Base-by-base conservation (phyloP, 2,329 filamentous ascomycete genomes). In the Fusarium pseudoanthophilum region DNA sequence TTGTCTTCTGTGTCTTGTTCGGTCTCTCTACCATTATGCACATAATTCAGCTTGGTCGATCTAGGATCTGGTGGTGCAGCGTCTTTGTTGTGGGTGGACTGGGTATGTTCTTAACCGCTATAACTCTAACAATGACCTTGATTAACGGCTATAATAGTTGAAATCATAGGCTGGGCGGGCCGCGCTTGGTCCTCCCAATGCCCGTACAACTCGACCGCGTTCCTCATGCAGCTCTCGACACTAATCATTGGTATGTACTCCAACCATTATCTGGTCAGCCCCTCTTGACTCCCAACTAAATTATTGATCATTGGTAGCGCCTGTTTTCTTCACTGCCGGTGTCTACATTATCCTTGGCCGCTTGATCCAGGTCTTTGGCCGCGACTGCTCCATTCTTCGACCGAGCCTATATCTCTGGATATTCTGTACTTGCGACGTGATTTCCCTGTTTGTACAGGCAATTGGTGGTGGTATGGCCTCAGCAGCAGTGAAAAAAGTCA, bases 251-350 rank as follows among this genome's bases (percentile, higher is more conserved):
- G 51, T 53, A 37, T 21, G 32, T 3, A 11, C 6, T 52, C 16
- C 11, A 10, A 4, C 4, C 6, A 15, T 36, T 5, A 5, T 15
- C 18, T 8, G 6, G 8, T 2, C 7, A 8, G 20, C 10, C 13
- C 18, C 3, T 16, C 10, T 21, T 5, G 4, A 11, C 9, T 15
- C 2, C 11, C 20, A 1, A 5, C 6, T 9, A 11, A 11, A 3
- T 5, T 6, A 37, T 24, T 53, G 9, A 28, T 9, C 2, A 26
- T 21, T 11, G 1, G 1, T 26, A 53, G 51, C 51, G 4, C 51
- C 34, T 9, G 34, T 53, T 4, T 53, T 53, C 51, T 21, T 18
- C 20, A 53, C 51, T 28, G 51, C 51, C 13, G 51, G 51, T 16
- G 34, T 53, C 13, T 53, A 53, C 5, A 53, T 53, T 5, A 39